phyloP scores from a whole-genome alignment of 352 stramenopile species.

The Phytophthora pseudosyringae region DNA sequence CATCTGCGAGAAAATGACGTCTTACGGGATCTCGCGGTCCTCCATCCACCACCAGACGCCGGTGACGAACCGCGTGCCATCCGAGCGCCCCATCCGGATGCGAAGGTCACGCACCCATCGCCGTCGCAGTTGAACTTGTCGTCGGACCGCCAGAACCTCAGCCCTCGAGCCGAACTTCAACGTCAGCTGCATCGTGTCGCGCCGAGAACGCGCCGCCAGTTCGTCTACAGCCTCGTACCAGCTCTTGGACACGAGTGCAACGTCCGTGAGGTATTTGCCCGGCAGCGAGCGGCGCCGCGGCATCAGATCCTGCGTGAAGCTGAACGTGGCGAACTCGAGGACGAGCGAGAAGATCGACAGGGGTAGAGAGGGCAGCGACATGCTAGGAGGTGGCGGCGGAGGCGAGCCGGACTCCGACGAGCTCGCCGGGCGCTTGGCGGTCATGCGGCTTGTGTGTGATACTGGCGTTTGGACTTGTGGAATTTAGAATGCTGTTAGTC shows the following conservation, averaged over 20 bases:
- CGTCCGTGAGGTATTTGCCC: slow-evolving; percentile 20
- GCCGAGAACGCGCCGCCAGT: slow-evolving; percentile 30
- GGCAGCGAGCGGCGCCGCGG: slow-evolving; percentile 5
- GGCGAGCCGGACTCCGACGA: neutral
- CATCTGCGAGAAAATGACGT: slow-evolving; percentile 31
- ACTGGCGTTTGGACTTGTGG: neutral
- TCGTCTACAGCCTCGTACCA: slow-evolving; percentile 45
- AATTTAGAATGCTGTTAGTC: neutral
- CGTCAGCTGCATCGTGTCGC: slow-evolving; percentile 39
- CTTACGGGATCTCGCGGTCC: slow-evolving; percentile 38
- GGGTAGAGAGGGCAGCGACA: slow-evolving; percentile 33
- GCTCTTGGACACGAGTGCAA: slow-evolving; percentile 44
- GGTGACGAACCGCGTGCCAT: slow-evolving; percentile 38
- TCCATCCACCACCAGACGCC: slow-evolving; percentile 43
- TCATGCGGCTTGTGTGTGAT: slow-evolving; percentile 5
- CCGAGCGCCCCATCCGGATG: slow-evolving; percentile 39
- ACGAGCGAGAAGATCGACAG: slow-evolving; percentile 41
- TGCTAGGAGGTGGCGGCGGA: slow-evolving; percentile 1
- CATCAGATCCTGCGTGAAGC: slow-evolving; percentile 23
- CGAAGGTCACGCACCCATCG: slow-evolving; percentile 35
- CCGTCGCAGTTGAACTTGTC: slow-evolving; percentile 33
- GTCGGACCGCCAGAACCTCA: slow-evolving; percentile 34
- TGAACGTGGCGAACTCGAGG: slow-evolving; percentile 37
- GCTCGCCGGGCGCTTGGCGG: slow-evolving; percentile 10
- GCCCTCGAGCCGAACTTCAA: slow-evolving; percentile 34